phyloP scores from a whole-genome alignment of 345 rosid genomes.

The Murraya paniculata region DNA sequence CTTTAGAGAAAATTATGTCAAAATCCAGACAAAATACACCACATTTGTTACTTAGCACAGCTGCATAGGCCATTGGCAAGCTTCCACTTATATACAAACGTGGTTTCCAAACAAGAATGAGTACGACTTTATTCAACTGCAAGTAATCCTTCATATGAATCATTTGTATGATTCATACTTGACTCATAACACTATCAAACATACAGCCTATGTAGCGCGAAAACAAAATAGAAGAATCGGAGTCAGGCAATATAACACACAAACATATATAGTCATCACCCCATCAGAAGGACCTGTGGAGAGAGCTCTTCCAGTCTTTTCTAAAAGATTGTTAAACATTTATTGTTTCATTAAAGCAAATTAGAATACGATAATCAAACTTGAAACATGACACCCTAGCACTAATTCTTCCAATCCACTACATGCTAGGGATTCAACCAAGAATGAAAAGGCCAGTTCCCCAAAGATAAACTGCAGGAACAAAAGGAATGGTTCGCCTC shows the following conservation, averaged over 20 bases:
- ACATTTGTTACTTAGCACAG: not conserved
- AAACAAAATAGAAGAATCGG: not conserved
- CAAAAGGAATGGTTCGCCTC: not conserved
- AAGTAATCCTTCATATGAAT: not conserved
- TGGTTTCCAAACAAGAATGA: not conserved
- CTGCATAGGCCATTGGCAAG: not conserved
- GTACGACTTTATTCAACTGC: not conserved
- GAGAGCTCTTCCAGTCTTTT: not conserved
- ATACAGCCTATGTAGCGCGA: not conserved
- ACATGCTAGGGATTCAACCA: not conserved
- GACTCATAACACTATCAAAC: not conserved
- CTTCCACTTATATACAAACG: not conserved
- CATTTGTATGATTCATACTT: not conserved
- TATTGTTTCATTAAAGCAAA: not conserved
- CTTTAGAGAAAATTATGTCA: not conserved
- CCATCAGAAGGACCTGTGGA: not conserved
- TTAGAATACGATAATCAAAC: not conserved
- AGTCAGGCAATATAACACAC: not conserved
- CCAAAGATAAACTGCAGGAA: not conserved
- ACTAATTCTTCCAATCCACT: not conserved
- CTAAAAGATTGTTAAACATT: not conserved
- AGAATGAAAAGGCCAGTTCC: not conserved
- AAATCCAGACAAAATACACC: not conserved
- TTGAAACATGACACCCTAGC: not conserved
- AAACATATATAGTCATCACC: not conserved